Conservation (phyloP, 768 basidiomycete genomes). For the Leccinum imitatum region DNA sequence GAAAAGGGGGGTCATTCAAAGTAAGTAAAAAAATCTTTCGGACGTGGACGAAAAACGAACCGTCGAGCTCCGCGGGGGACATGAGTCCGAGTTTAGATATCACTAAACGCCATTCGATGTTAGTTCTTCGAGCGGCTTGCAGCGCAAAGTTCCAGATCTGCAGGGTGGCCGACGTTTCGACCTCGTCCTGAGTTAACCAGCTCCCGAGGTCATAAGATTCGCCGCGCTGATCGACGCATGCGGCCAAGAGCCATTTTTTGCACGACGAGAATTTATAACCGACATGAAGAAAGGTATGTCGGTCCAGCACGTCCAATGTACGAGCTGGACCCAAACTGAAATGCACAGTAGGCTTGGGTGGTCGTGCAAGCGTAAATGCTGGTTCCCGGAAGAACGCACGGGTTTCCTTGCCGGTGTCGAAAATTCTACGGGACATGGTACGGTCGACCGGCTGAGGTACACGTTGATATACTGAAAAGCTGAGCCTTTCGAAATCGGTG, state of each 20-base stretch:
- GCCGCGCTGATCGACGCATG: constrained; percentile 75
- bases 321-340: constrained; percentile 41
- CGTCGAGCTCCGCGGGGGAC: constrained; percentile 57
- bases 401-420: constrained; percentile 38
- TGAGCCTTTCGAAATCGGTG: constrained; percentile 47
- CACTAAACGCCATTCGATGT: constrained; percentile 79
- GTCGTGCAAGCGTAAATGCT: constrained; percentile 60
- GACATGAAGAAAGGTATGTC: constrained; percentile 69
- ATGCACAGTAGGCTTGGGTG: constrained; percentile 34
- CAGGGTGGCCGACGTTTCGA: constrained; percentile 47
- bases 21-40: neutral
- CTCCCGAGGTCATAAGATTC: constrained; percentile 70
- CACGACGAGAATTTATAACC: constrained; percentile 67
- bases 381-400: constrained; percentile 63
- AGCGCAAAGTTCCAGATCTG: constrained; percentile 73
- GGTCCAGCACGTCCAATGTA: constrained; percentile 51
- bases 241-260: constrained; percentile 75
- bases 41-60: constrained; percentile 41
- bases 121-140: constrained; percentile 59
- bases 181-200: constrained; percentile 57
- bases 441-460: constrained; percentile 62
- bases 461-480: constrained; percentile 70
- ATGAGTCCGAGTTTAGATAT: constrained; percentile 69
- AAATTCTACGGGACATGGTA: constrained; percentile 53
- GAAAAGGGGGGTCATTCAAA: constrained; percentile 2